phyloP scores from a whole-genome alignment of 2,329 filamentous ascomycete species.

The Rutstroemia sp. region DNA sequence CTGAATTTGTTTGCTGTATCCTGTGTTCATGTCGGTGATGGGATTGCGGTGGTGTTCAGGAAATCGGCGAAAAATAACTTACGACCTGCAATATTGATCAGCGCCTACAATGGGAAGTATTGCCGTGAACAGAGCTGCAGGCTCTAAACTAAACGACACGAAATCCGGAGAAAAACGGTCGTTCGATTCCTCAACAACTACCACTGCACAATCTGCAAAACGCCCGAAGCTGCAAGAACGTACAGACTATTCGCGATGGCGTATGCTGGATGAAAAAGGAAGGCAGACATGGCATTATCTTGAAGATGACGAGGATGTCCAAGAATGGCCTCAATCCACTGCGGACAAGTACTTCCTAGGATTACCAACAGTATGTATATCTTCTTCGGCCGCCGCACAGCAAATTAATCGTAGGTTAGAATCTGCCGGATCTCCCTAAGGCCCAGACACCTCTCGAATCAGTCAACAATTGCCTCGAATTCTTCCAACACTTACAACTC shows the following conservation, averaged over 20 bases:
- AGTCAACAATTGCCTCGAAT: slow-evolving; percentile 74
- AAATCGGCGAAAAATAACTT: not conserved
- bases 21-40: not conserved
- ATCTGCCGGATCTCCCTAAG: slow-evolving; percentile 62
- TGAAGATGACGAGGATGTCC: slow-evolving; percentile 57
- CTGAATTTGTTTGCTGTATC: not conserved
- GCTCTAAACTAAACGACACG: not conserved
- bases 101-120: not conserved
- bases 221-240: slow-evolving; percentile 43
- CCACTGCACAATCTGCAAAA: slow-evolving; percentile 29
- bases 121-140: not conserved
- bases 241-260: slow-evolving; percentile 80
- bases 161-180: slow-evolving; percentile 18
- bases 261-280: slow-evolving; percentile 73
- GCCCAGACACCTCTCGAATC: slow-evolving; percentile 68
- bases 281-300: slow-evolving; percentile 94
- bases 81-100: not conserved
- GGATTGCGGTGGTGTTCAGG: not conserved
- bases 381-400: not conserved
- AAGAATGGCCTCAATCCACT: slow-evolving; percentile 75
- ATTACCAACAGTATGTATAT: slow-evolving; percentile 58
- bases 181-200: slow-evolving; percentile 10
- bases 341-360: slow-evolving; percentile 90
- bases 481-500: slow-evolving; percentile 85
- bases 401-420: slow-evolving; percentile 40